A percentile compares a stretch with the other conserved stretches of the same genome.
Evolutionary conservation across 495 filamentous ascomycete genomes (phyloP).

Genomic region (Trichoderma orchidacearum): DNA sequence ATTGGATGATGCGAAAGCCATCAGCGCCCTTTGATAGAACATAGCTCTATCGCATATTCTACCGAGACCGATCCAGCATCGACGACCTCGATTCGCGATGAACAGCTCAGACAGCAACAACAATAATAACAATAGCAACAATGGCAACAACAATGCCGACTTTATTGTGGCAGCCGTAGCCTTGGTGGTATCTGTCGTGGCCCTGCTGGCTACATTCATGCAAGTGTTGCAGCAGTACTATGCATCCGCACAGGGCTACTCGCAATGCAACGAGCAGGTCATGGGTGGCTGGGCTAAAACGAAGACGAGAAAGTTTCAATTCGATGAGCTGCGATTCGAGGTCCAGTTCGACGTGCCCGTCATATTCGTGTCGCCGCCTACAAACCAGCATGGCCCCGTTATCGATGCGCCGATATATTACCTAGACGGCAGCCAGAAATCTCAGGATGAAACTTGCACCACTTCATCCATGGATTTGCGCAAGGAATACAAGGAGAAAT

Average conservation of each 20-base stretch:
- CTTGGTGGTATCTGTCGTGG: conserved; percentile 21
- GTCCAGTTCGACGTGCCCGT: conserved; percentile 34
- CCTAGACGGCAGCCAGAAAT: conserved; percentile 22
- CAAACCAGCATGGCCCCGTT: conserved; percentile 26
- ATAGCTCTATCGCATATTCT: no score
- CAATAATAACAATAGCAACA: background rate
- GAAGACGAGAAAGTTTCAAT: conserved; percentile 24
- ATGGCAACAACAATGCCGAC: background rate
- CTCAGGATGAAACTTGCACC: conserved; percentile 18
- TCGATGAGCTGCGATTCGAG: conserved; percentile 32
- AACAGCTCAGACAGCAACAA: background rate
- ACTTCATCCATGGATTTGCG: conserved; percentile 10
- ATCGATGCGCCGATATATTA: conserved; percentile 16
- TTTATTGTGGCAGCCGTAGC: conserved; percentile 12
- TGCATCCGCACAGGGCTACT: conserved; percentile 24
- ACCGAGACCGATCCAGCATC: no score
- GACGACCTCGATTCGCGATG: no score
- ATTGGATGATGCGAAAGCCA: no score
- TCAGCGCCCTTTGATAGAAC: no score
- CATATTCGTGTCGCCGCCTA: conserved; percentile 28
- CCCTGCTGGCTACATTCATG: conserved; percentile 21
- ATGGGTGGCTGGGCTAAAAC: conserved; percentile 29
- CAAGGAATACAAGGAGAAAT: conserved; percentile 5
- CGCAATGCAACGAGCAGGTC: conserved; percentile 26
- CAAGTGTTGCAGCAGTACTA: conserved; percentile 31